Evolutionary conservation across 805 yeast genomes (phyloP).

Genomic region (Candida sakaeoensis): DNA sequence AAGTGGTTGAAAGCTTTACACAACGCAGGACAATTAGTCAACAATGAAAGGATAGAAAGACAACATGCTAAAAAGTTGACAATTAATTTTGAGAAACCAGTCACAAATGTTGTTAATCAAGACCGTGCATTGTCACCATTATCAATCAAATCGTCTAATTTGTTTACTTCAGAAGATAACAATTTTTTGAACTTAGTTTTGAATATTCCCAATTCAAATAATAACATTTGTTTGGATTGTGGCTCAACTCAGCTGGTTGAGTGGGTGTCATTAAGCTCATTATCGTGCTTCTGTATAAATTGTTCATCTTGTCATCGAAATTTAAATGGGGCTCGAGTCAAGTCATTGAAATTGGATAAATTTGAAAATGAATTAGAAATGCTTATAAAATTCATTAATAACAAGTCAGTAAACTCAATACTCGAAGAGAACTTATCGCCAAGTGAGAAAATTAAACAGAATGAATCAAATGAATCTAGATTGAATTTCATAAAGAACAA

Average conservation of each 20-base stretch:
- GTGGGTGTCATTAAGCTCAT: conserved; percentile 78
- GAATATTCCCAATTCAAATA: conserved; percentile 45
- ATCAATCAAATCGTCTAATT: conserved; percentile 26
- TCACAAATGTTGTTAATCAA: conserved; percentile 8
- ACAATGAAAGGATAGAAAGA: conserved; percentile 17
- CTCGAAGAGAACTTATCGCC: conserved; percentile 45
- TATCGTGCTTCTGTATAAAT: conserved; percentile 72
- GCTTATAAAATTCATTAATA: conserved; percentile 51
- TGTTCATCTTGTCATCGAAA: conserved; percentile 90
- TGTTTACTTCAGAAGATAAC: conserved; percentile 17
- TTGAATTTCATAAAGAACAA: conserved; percentile 60
- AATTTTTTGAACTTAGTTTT: conserved; percentile 38
- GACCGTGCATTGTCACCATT: conserved; percentile 27
- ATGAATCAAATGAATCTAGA: conserved; percentile 44
- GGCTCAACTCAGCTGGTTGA: conserved; percentile 62
- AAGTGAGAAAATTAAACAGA: conserved; percentile 24
- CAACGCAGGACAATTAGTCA: conserved; percentile 50
- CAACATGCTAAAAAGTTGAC: conserved; percentile 4
- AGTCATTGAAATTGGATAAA: conserved; percentile 74
- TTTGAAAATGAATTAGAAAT: conserved; percentile 57
- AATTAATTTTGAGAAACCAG: conserved; percentile 14
- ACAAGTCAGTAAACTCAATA: conserved; percentile 52
- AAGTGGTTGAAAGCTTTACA: conserved; percentile 66
- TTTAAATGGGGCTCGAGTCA: conserved; percentile 68
- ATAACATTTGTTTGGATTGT: conserved; percentile 77